These are phyloP conservation scores for Fonsecaea pedrosoi DNA, from an alignment of 2,329 filamentous ascomycete species.

Conservation along the genomic window DNA sequence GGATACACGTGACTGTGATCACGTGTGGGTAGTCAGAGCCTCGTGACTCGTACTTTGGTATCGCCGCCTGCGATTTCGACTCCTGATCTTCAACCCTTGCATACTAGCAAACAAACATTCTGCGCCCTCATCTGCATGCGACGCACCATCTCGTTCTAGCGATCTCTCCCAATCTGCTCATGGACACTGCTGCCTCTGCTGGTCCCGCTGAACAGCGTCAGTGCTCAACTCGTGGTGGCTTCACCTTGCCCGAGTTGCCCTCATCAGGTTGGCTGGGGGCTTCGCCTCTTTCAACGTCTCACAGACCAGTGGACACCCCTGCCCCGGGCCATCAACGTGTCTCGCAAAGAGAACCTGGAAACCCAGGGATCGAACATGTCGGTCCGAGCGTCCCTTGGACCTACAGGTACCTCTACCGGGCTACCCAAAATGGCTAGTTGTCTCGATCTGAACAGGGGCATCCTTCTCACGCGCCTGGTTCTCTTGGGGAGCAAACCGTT, in stretches of 20 bases:
- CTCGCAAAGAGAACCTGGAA: conserved; percentile 16
- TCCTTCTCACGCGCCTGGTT: conserved; percentile 8
- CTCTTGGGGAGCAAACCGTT: conserved; percentile 10
- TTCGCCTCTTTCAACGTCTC: conserved; percentile 19
- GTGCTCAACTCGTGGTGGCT: background rate
- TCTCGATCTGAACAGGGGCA: conserved; percentile 4
- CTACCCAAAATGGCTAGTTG: background rate
- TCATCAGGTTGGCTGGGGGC: conserved; percentile 1
- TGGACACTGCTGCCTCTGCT: background rate
- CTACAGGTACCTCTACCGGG: conserved; percentile 10
- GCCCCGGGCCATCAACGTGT: conserved; percentile 18
- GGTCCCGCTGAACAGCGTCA: background rate
- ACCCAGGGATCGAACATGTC: conserved; percentile 2
- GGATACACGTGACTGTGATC: background rate
- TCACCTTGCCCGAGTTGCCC: background rate
- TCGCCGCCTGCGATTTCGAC: background rate
- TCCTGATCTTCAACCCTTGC: background rate
- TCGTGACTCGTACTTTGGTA: background rate
- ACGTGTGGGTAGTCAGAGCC: background rate
- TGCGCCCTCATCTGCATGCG: background rate
- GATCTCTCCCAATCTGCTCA: background rate
- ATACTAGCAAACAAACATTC: conserved; percentile 1
- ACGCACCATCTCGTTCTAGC: background rate
- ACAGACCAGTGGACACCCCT: conserved; percentile 19
- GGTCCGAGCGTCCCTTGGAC: conserved; percentile 12